Evolutionary conservation across 2,329 filamentous ascomycete genomes (phyloP), one percentile per base, ranked within the genome.

Genomic region (Botrytis porri): DNA sequence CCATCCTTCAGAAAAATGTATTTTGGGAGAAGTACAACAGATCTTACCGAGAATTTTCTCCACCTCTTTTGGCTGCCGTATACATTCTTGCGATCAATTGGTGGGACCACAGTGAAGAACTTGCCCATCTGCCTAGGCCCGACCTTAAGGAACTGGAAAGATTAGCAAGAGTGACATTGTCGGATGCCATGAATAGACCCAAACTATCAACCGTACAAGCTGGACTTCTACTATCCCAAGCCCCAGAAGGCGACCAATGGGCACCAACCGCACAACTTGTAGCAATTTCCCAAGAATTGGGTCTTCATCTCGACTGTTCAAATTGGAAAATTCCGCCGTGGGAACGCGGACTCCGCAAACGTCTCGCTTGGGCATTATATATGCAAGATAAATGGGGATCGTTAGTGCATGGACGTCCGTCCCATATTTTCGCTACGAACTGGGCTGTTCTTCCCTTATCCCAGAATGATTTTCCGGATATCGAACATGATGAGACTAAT

Each of bases 361-460:
- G 95, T 66, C 87, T 97, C 60, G 94, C 93, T 1, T 97, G 95
- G 94, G 94, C 93, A 3, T 83, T 97, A 69, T 97, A 96, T 81
- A 95, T 97, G 91, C 94, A 97, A 83, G 95, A 98, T 82, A 97
- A 93, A 81, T 97, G 94, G 94, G 93, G 92, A 25, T 91, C 94
- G 2, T 85, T 97, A 32, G 90, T 96, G 37, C 93, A 97, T 79
- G 94, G 94, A 64, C 90, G 94, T 18, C 94, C 94, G 0, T 96
- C 93, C 7, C 94, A 97, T 76, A 88, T 90, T 59, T 87, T 88
- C 76, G 81, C 84, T 32, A 83, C 85, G 64, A 89, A 97, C 81
- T 97, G 94, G 94, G 93, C 91, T 2, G 93, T 97, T 9, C 86
- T 86, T 73, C 80, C 85, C 10, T 86, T 93, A n/a, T 86, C 84